A percentile compares a stretch with the other conserved stretches of the same genome.
phyloP scores from a whole-genome alignment of 1,139 yeast species.

The Yueomyces sp. region DNA sequence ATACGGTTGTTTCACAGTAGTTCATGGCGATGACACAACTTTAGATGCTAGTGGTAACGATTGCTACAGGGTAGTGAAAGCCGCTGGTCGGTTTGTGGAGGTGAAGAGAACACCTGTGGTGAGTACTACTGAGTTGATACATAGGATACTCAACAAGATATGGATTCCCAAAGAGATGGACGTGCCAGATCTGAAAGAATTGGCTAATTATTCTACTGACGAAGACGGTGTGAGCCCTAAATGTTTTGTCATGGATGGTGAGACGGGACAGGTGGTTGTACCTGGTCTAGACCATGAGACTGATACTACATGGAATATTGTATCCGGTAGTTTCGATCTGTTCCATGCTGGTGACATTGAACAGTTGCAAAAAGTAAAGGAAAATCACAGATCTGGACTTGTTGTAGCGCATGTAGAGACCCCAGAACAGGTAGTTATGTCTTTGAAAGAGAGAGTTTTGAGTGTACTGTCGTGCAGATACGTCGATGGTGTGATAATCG shows the following conservation, averaged over 20 bases:
- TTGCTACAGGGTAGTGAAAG: conserved; percentile 76
- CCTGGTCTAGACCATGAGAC: conserved; percentile 13
- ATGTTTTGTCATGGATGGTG: conserved; percentile 41
- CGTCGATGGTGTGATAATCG: conserved; percentile 54
- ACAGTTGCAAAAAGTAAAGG: conserved; percentile 15
- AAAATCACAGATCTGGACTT: too few species aligned
- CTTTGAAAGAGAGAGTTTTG: conserved; percentile 67
- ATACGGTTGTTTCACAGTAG: conserved; percentile 72
- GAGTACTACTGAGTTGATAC: conserved; percentile 88
- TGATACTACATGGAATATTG: not conserved
- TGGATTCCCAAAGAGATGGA: conserved; percentile 3
- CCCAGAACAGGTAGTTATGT: conserved; percentile 53
- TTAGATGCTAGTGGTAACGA: conserved; percentile 93
- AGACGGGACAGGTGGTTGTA: conserved; percentile 16
- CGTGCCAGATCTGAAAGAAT: conserved; percentile 24
- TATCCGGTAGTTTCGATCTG: conserved; percentile 69
- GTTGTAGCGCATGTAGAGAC: not conserved
- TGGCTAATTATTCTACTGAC: conserved; percentile 52
- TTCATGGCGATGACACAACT: conserved; percentile 96
- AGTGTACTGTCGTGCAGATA: conserved; percentile 81
- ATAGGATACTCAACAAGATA: conserved; percentile 58
- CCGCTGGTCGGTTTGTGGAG: conserved; percentile 71
- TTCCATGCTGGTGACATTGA: conserved; percentile 91
- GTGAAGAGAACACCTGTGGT: conserved; percentile 91
- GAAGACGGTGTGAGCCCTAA: conserved; percentile 48